These are phyloP conservation scores for Plasmodium sp. DNA, from an alignment of 169 alveolate genomes.

Conservation along the genomic window DNA sequence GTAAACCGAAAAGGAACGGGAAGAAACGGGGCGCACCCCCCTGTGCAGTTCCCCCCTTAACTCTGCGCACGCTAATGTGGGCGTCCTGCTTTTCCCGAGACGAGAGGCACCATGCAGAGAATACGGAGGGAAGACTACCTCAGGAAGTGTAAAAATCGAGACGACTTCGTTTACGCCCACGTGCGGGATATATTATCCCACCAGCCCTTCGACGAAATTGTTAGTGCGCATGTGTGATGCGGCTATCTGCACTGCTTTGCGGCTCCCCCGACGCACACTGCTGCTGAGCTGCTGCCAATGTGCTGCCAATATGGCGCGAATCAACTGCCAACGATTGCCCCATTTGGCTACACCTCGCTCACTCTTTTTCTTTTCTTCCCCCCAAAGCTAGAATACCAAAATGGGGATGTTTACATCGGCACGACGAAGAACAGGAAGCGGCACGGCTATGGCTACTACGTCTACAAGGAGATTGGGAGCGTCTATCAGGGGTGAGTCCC, in stretches of 20 bases:
- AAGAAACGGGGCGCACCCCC: background rate
- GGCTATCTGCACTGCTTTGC: background rate
- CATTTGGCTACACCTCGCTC: background rate
- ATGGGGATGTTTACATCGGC: conserved; percentile 67
- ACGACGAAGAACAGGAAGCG: conserved; percentile 14
- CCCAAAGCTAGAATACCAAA: conserved; percentile 60
- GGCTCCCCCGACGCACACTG: background rate
- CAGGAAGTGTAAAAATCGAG: conserved; percentile 22
- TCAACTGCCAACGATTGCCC: background rate
- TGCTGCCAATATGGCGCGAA: too few species aligned
- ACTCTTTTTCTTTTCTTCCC: background rate
- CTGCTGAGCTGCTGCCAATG: background rate
- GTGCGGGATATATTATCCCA: conserved; percentile 10
- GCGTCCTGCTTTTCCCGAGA: background rate
- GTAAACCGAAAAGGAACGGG: background rate
- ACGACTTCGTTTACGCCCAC: conserved; percentile 42
- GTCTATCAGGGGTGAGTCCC: conserved; percentile 49
- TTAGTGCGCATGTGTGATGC: background rate
- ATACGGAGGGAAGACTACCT: conserved; percentile 15
- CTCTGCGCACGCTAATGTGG: background rate
- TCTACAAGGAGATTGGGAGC: conserved; percentile 9
- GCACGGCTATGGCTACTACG: conserved; percentile 56
- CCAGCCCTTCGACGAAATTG: conserved; percentile 47
- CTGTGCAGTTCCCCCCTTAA: background rate
- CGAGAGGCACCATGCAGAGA: background rate